Conservation (phyloP, 1,139 yeast genomes). For the Cylindricascospora bacillispora region DNA sequence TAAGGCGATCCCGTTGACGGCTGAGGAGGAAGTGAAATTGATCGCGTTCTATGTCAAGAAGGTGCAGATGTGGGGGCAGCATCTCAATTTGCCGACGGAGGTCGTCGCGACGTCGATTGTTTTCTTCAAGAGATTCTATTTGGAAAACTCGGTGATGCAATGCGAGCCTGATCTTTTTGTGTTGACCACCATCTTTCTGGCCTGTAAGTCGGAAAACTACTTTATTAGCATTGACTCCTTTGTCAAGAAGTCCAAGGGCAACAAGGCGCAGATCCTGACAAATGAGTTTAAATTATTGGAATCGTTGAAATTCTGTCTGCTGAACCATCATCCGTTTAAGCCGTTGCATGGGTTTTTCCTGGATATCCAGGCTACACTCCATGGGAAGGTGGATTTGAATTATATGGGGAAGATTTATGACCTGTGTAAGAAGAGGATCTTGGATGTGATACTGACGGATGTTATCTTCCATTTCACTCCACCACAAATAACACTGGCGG, state of each 20-base stretch:
- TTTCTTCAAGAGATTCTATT: slow-evolving; percentile 69
- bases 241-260: slow-evolving; percentile 53
- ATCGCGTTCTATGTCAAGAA: slow-evolving; percentile 61
- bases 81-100: slow-evolving; percentile 49
- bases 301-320: slow-evolving; percentile 61
- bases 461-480: slow-evolving; percentile 73
- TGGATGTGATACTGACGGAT: slow-evolving; percentile 60
- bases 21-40: slow-evolving; percentile 58
- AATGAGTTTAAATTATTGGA: slow-evolving; percentile 69
- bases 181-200: slow-evolving; percentile 77
- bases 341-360: slow-evolving; percentile 87
- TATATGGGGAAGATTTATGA: slow-evolving; percentile 45
- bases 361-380: slow-evolving; percentile 63
- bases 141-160: slow-evolving; percentile 71
- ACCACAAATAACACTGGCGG: slow-evolving; percentile 89
- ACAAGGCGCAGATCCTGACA: slow-evolving; percentile 52
- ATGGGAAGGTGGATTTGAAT: slow-evolving; percentile 26
- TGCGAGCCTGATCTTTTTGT: slow-evolving; percentile 75
- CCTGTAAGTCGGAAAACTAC: slow-evolving; percentile 85
- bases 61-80: slow-evolving; percentile 46
- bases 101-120: slow-evolving; percentile 75
- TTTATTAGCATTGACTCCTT: slow-evolving; percentile 80
- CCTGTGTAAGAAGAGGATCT: slow-evolving; percentile 49
- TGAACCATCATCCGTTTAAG: slow-evolving; percentile 79
- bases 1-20: slow-evolving; percentile 38